These are phyloP conservation scores for Fusarium virguliforme DNA, from an alignment of 2,329 filamentous ascomycete genomes.

Conservation along the genomic window DNA sequence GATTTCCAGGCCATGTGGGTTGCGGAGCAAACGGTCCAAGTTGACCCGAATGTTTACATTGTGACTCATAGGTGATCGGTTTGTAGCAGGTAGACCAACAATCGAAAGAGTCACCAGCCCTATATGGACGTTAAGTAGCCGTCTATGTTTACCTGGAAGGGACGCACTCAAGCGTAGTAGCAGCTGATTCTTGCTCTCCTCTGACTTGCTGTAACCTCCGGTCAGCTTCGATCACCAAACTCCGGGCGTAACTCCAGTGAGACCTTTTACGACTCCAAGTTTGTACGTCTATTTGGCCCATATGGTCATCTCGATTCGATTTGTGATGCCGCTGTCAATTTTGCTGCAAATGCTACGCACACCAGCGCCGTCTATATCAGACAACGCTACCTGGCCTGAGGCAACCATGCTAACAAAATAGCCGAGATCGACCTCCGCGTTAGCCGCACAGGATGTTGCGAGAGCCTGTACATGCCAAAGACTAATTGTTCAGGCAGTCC, in stretches of 20 bases:
- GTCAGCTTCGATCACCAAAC: not conserved
- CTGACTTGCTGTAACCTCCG: not conserved
- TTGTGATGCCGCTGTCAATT: not conserved
- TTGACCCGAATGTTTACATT: not conserved
- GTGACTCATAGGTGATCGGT: not conserved
- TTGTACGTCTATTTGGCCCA: not conserved
- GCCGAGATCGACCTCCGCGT: not conserved
- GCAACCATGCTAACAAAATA: not conserved
- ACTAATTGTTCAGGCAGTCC: not conserved
- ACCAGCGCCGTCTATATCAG: not conserved
- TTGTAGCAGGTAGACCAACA: not conserved
- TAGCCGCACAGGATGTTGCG: not conserved
- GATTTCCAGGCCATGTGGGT: not conserved
- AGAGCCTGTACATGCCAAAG: not conserved
- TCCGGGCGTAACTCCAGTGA: not conserved
- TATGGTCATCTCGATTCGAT: not conserved
- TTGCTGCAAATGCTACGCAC: not conserved
- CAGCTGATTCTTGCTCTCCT: not conserved
- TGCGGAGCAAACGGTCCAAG: not conserved
- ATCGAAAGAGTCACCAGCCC: not conserved
- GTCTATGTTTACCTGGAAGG: not conserved
- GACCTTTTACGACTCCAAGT: not conserved
- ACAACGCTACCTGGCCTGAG: not conserved
- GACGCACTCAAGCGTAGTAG: not conserved
- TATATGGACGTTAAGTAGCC: not conserved